Conservation (phyloP, 352 stramenopile species). For the Phytopythium boreale region DNA sequence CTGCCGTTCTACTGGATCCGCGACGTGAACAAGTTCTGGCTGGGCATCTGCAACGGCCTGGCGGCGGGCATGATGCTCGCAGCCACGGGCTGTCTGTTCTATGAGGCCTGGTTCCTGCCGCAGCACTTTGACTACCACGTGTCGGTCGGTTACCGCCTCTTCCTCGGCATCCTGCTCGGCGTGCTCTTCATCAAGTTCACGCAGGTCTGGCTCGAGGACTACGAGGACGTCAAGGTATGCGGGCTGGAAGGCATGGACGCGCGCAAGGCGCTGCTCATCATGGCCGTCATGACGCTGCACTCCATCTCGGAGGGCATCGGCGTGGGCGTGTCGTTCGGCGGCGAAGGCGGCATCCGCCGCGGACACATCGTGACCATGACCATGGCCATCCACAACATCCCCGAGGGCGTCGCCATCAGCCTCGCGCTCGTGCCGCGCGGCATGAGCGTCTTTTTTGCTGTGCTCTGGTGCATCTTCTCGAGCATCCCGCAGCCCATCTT, state of each 20-base stretch:
- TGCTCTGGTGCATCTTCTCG: conserved; percentile 91
- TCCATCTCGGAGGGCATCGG: conserved; percentile 97
- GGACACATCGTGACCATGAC: conserved; percentile 97
- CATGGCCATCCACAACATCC: conserved; percentile 98
- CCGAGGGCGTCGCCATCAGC: conserved; percentile 95
- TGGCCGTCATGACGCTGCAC: conserved; percentile 99
- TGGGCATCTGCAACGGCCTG: conserved; percentile 93
- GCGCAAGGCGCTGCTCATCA: conserved; percentile 94
- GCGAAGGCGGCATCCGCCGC: conserved; percentile 89
- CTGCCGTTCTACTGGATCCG: conserved; percentile 94
- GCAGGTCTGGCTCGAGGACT: conserved; percentile 92
- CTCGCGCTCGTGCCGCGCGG: conserved; percentile 94
- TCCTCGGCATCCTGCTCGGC: conserved; percentile 88
- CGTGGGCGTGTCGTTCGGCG: conserved; percentile 97
- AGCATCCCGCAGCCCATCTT: conserved; percentile 95
- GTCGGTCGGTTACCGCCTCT: conserved; percentile 73
- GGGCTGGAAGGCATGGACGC: conserved; percentile 79
- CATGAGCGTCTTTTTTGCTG: conserved; percentile 83
- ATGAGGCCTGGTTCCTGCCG: conserved; percentile 89
- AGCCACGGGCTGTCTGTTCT: conserved; percentile 93
- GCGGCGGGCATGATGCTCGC: conserved; percentile 98
- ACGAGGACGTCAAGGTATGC: conserved; percentile 93
- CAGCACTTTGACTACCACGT: conserved; percentile 70
- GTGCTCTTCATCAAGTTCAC: conserved; percentile 97
- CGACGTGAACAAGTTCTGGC: conserved; percentile 93